These are phyloP conservation scores for Sutorius eximius DNA, from an alignment of 1,284 basidiomycete genomes.

Conservation along the genomic window DNA sequence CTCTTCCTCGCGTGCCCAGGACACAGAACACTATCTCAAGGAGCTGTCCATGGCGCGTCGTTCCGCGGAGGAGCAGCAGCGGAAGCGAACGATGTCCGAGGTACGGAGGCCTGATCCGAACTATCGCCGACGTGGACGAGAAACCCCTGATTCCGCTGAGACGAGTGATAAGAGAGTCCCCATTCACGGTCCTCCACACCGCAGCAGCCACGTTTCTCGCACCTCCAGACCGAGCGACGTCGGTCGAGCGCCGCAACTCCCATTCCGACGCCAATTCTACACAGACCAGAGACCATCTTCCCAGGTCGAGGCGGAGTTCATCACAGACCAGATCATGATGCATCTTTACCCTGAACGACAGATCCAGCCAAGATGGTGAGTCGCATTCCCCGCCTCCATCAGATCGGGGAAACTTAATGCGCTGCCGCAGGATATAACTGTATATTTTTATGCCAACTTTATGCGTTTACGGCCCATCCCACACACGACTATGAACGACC, in stretches of 20 bases:
- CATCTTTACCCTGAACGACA: conserved; percentile 34
- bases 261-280: conserved; percentile 17
- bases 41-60: conserved; percentile 26
- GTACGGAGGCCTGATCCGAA: conserved; percentile 26
- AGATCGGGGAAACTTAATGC: not conserved
- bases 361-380: conserved; percentile 35
- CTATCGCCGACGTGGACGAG: conserved; percentile 20
- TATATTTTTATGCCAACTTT: not conserved
- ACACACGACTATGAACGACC: conserved; percentile 15
- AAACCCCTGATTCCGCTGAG: conserved; percentile 5
- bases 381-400: not conserved
- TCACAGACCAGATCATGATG: conserved; percentile 37
- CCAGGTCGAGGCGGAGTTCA: conserved; percentile 35
- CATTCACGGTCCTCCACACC: conserved; percentile 4
- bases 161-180: conserved; percentile 4
- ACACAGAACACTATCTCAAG: conserved; percentile 34
- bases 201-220: conserved; percentile 1
- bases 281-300: conserved; percentile 21
- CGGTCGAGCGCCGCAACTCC: conserved; percentile 16
- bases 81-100: conserved; percentile 30
- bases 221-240: conserved; percentile 21
- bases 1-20: conserved; percentile 35
- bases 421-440: conserved; percentile 25
- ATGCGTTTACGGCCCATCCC: conserved; percentile 7
- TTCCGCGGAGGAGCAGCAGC: conserved; percentile 30